Base-by-base conservation (phyloP, 2,329 filamentous ascomycete species). In the Aspergillus eucalypticola region DNA sequence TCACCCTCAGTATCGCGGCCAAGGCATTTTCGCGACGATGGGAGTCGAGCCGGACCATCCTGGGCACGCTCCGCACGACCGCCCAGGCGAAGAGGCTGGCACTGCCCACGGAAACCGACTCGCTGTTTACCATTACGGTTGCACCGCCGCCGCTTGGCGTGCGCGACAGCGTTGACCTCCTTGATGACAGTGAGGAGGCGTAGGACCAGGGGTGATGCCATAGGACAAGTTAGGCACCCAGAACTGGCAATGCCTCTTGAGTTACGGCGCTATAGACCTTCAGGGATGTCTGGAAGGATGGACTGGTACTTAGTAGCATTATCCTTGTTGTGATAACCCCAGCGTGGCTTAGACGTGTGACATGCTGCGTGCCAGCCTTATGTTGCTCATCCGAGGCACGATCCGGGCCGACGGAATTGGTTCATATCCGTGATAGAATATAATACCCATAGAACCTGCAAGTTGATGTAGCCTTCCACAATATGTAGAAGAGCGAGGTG, bases 1-100 rank as follows among this genome's bases (percentile, higher is more conserved):
- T 70, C 21, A 66, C 61, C 3, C 64, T 74, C 8, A 61, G 60
- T 8, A 55, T 70, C 8, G 64, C 66, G 3, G 66, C 68, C 4
- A 64, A 66, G 23, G 66, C 66, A 0, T 66, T 67, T 15, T 67
- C 71, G 2, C 66, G 66, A 29, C 66, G 65, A 4, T 73, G 68
- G 67, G 59, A 62, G 10, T 56, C 50, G 10, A 59, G 55, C 21
- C 58, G 57, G 19, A n/a, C 23, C 3, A 13, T 62, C 1, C 11
- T 67, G 3, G 51, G 52, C 15, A 56, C 44, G 7, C 29, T 73
- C 1, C 68, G 70, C 13, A 58, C 68, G 1, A 68, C 65, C 2
- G 64, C 68, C 0, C 67, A 57, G 10, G 49, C 66, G 15, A 61
- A 60, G 50, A 60, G 61, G 3, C 57, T 69, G 15, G 35, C 23